Base-by-base conservation (phyloP, 1,139 yeast genomes). In the Yamadazyma blattariae region DNA sequence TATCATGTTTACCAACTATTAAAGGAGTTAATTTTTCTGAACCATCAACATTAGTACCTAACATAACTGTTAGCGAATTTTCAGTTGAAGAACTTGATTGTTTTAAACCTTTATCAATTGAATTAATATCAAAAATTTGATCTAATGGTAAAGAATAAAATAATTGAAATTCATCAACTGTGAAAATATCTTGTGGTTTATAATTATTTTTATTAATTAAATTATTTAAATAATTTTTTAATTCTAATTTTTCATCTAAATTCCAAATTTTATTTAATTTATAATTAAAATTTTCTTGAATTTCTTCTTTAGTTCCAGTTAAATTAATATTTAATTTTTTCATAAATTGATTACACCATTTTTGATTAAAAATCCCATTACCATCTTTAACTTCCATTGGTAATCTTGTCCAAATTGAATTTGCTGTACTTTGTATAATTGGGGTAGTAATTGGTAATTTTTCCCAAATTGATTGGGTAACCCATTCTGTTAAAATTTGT, bases 401-500 rank as follows among this genome's bases (percentile, higher is more conserved):
- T 15, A 79, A 59, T 34, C 77, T 59, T 30, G 74, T 77, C 86
- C 86, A 80, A 20, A 79, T 74, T 5, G 81, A 72, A 36, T 73
- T 68, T 1, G 87, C 85, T 1, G 86, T 77, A 54, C 75, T 77
- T 47, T 77, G 81, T 19, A 80, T 67, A 17, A 79, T 76, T 0
- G 84, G 83, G 0, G 81, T 72, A 0, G 84, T 77, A 7, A 79
- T 72, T 2, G 86, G 86, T 20, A 79, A 76, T 32, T 71, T 72
- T 51, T 78, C 82, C 86, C 87, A 79, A 1, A 74, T 70, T 17
- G 81, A 77, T 51, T 79, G 86, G 1, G 82, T 73, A 33, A 79
- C 76, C 86, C 86, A 80, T 53, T 80, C 86, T 8, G 80, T 72
- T 30, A 80, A 54, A 6, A 79, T 79, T 32, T 72, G 67, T 32